Base-by-base conservation (phyloP, 225 moss, liverwort and hornwort genomes). In the Asterella californica region DNA sequence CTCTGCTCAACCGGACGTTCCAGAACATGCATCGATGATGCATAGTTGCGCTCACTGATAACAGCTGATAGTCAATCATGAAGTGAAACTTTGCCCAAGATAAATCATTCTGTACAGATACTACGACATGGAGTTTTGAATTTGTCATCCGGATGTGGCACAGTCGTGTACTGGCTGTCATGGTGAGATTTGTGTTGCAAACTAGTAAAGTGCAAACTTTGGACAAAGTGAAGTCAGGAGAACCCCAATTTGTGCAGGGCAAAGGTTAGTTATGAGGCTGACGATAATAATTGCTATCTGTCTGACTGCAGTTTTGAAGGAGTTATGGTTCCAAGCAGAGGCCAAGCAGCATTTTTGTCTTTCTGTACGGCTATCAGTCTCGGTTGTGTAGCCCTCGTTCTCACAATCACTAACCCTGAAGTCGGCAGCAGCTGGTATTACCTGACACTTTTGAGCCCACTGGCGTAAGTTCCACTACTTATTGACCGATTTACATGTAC, bases 341-440 rank as follows among this genome's bases (percentile, higher is more conserved):
- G 95, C 57, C 95, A 99, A 80, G 99, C 95, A 76, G 95, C 95
- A 27, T 95, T 95, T 84, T 78, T 99, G 83, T 93, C 92, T 64
- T 99, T 99, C 85, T 99, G 95, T 81, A 93, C 93, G 34, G 93
- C 93, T 52, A 85, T 99, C 24, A 99, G 93, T 84, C 87, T 99
- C 81, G 99, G 86, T 49, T 90, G 95, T 80, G 92, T 92, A 72
- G 99, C 91, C 10, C 90, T 99, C 72, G 93, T 99, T 74, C 95
- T 99, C 79, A 91, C 93, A 45, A 99, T 99, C 69, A 93, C 93
- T 55, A 87, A 86, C 50, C 99, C 95, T 86, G 90, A 91, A 72
- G 82, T 95, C 67, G 99, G 99, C 89, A 80, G 83, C 75, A 92
- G 91, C 75, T 95, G 95, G 83, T 99, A 99, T 76, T 92, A 73